Conservation (phyloP, 2,329 filamentous ascomycete genomes). For the Trichoderma oligosporum region DNA sequence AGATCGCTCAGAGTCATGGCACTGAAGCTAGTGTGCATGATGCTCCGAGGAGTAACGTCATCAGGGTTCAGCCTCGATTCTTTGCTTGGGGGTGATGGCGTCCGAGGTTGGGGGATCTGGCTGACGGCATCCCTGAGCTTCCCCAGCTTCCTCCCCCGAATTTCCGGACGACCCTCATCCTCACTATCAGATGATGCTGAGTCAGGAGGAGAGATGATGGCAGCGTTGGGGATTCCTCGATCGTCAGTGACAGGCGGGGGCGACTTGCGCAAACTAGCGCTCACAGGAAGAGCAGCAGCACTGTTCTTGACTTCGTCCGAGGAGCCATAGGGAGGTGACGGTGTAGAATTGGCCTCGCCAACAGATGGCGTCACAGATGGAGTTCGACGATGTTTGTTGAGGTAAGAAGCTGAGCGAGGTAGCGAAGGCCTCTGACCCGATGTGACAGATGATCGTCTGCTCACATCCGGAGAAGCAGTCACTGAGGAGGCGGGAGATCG, state of each 20-base stretch:
- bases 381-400: conserved; percentile 60
- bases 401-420: conserved; percentile 63
- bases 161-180: conserved; percentile 61
- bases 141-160: conserved; percentile 47
- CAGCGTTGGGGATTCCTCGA: conserved; percentile 71
- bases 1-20: conserved; percentile 44
- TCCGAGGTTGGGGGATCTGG: conserved; percentile 56
- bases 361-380: conserved; percentile 40
- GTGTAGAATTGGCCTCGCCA: conserved; percentile 25
- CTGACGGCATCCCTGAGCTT: conserved; percentile 74
- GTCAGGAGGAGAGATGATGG: conserved; percentile 87
- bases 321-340: conserved; percentile 43
- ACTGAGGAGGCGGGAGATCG: conserved; percentile 59
- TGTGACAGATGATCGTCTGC: conserved; percentile 57
- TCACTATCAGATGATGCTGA: conserved; percentile 78
- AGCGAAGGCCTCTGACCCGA: conserved; percentile 48
- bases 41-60: conserved; percentile 1
- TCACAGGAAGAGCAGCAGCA: conserved; percentile 43
- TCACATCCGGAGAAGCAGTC: conserved; percentile 52
- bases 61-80: conserved; percentile 4
- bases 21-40: conserved; percentile 47
- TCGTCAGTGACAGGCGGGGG: conserved; percentile 74
- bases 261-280: conserved; percentile 68
- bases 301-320: conserved; percentile 36
- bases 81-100: conserved; percentile 47